Evolutionary conservation across 2,329 filamentous ascomycete species (phyloP).

Genomic region (Nemania diffusa): DNA sequence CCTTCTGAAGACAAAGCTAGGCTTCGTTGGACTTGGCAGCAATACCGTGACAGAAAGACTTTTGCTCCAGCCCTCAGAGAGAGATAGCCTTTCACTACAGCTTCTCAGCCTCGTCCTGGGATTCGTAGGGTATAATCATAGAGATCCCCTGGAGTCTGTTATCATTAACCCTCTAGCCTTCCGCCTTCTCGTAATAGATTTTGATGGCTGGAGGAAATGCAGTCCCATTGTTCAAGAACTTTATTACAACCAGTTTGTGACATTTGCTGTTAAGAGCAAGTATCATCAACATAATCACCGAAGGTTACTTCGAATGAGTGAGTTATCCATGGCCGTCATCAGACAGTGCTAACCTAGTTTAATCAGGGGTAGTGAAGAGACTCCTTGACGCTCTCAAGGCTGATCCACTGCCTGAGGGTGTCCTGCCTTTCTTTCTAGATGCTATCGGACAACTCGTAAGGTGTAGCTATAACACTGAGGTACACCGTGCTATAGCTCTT

Average conservation of each 20-base stretch:
- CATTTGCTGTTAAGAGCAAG: constrained; percentile 89
- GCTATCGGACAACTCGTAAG: constrained; percentile 84
- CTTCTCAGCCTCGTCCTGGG: constrained; percentile 80
- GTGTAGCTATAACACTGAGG: constrained; percentile 83
- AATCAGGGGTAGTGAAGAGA: constrained; percentile 84
- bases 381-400: constrained; percentile 90
- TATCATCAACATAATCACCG: constrained; percentile 92
- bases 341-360: constrained; percentile 36
- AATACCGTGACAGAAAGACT: constrained; percentile 55
- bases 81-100: constrained; percentile 66
- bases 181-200: constrained; percentile 88
- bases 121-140: constrained; percentile 88
- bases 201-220: constrained; percentile 90
- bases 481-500: constrained; percentile 85
- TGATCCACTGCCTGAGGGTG: constrained; percentile 77
- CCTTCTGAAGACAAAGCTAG: constrained; percentile 84
- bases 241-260: constrained; percentile 92
- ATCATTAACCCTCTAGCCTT: constrained; percentile 97
- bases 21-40: constrained; percentile 57
- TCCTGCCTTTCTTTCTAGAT: constrained; percentile 78
- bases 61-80: constrained; percentile 61
- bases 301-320: constrained; percentile 88
- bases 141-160: constrained; percentile 84
- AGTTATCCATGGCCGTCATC: constrained; percentile 50
- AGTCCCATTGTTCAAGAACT: constrained; percentile 81